Evolutionary conservation across 2,329 filamentous ascomycete genomes (phyloP).

Genomic region (Helminthosporium solani): DNA sequence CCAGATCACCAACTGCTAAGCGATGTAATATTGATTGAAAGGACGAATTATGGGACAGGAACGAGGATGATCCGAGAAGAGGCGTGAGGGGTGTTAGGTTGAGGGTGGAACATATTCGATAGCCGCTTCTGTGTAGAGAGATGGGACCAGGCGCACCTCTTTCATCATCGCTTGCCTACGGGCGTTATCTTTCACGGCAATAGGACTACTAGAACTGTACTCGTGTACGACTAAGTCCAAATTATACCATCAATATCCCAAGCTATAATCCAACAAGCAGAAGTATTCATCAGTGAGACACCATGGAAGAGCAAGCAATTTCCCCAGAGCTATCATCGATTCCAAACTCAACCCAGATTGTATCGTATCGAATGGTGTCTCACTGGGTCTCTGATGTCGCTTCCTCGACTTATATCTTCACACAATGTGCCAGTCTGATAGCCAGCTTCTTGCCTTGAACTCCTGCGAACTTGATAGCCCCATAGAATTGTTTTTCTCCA

Average conservation of each 20-base stretch:
- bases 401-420: neutral
- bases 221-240: neutral
- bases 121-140: no score
- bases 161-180: neutral
- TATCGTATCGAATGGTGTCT: neutral
- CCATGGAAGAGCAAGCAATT: no score
- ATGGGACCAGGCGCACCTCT: neutral
- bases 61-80: neutral
- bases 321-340: no score
- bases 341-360: no score
- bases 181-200: neutral
- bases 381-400: neutral
- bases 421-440: neutral
- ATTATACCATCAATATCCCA: no score
- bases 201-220: neutral
- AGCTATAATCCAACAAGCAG: no score
- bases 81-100: neutral
- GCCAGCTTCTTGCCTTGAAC: neutral
- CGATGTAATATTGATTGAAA: neutral
- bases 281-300: no score
- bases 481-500: neutral
- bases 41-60: neutral
- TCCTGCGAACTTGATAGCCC: neutral
- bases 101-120: neutral
- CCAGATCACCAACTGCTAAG: conserved; percentile 30